Base-by-base conservation (phyloP, 2,329 filamentous ascomycete genomes). In the Fusarium sp. region DNA sequence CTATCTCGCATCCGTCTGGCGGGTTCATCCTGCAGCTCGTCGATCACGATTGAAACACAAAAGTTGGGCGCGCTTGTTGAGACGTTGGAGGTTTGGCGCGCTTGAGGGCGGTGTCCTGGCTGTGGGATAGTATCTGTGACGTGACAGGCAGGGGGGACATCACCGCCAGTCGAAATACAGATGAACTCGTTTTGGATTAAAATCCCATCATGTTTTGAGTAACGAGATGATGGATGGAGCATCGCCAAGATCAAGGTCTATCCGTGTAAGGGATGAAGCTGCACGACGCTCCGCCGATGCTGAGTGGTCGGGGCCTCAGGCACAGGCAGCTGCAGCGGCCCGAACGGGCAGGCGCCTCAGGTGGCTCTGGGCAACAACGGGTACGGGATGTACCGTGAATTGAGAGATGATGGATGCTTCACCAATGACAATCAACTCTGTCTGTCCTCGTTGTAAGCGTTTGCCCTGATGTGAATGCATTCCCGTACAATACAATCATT, bases 271-370 rank as follows among this genome's bases (percentile, higher is more conserved):
- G 42, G 42, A 49, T 25, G 42, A 25, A 49, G 42, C 42, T 49
- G 42, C 42, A 49, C 42, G 42, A 49, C 42, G 23, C 23, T 42
- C 7, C 7, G 4, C 27, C 23, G 42, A 27, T n/a, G 42, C 23
- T 49, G 42, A 49, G 42, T 49, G 42, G 42, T 68, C 31, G 67
- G 56, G 55, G 53, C 67, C 67, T 69, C 56, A 69, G 67, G 67
- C 67, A 70, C 29, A 61, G 23, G n/a, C 18, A 42, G 18, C 34
- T 54, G 25, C 11, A 61, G 50, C 16, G 18, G 36, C 58, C 50
- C 33, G 25, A 60, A 23, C 46, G 50, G 58, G 44, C 51, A 59
- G 36, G 42, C 42, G 16, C 42, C 14, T 16, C 23, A 29, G 27
- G 27, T n/a, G 36, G 13, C 20, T 16, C 23, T 27, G 42, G 14